Evolutionary conservation across 495 filamentous ascomycete species (phyloP), one percentile per base, ranked within the genome.

Genomic region (Chaetomidium leptoderma): DNA sequence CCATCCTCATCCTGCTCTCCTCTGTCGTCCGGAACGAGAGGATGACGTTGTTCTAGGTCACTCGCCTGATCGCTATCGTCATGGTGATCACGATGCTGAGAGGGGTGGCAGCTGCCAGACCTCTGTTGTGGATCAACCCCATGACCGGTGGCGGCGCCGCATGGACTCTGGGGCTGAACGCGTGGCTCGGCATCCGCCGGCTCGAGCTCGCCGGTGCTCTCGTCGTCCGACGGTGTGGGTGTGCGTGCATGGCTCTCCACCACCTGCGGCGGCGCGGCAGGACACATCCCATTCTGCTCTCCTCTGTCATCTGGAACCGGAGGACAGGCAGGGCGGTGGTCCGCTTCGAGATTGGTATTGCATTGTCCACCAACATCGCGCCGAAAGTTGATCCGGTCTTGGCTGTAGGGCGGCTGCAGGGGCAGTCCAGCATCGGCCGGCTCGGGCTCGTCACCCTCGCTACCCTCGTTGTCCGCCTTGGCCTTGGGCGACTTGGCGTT

Each of bases 21-120:
- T n/a, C n/a, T n/a, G n/a, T n/a, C n/a, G 27, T 53, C 57, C 19
- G 49, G 57, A 59, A 46, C 57, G n/a, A 40, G 49, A 59, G 49
- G 57, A 54, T 32, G 43, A 17, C 29, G 33, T 3, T 54, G 27
- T 53, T 54, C 57, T 55, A 27, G 48, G 29, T 48, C 49, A 19
- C 51, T 53, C 35, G 39, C 10, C 13, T 19, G 48, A 46, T 30
- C 57, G 57, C 36, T 59, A 14, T 49, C 23, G 50, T 43, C n/a
- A n/a, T n/a, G n/a, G n/a, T n/a, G n/a, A n/a, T n/a, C n/a, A n/a
- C n/a, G n/a, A n/a, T n/a, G n/a, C n/a, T n/a, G n/a, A n/a, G n/a
- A n/a, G n/a, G n/a, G n/a, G n/a, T n/a, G n/a, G n/a, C n/a, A n/a
- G n/a, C n/a, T n/a, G n/a, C n/a, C n/a, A n/a, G n/a, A n/a, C n/a